Percentiles rank a stretch among this genome's conserved stretches.
Conservation (phyloP, 2,329 filamentous ascomycete species). For the Aspergillus flavus region DNA sequence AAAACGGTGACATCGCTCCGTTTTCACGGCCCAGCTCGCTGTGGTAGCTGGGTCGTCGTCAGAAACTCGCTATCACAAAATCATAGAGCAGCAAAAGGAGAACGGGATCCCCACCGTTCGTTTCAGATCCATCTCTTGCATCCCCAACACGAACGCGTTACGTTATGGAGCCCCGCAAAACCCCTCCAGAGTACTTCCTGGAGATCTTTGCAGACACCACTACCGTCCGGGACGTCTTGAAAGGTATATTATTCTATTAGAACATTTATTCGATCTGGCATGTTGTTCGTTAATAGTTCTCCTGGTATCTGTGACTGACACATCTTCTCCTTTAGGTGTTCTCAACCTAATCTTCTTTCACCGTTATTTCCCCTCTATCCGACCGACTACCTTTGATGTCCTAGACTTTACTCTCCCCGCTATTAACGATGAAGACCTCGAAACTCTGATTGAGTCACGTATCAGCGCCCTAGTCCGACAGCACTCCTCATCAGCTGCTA, state of each 20-base stretch:
- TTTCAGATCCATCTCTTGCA: not conserved
- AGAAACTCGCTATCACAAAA: not conserved
- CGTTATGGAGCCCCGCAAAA: slow-evolving; percentile 60
- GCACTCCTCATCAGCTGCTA: slow-evolving; percentile 62
- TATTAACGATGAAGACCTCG: slow-evolving; percentile 86
- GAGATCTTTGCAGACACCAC: slow-evolving; percentile 90
- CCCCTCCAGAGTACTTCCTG: slow-evolving; percentile 84
- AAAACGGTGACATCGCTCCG: slow-evolving; percentile 10
- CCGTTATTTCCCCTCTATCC: slow-evolving; percentile 87
- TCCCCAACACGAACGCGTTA: slow-evolving; percentile 35
- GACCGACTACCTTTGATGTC: slow-evolving; percentile 81
- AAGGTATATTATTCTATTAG: slow-evolving; percentile 62
- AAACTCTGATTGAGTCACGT: slow-evolving; percentile 89
- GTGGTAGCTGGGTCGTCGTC: slow-evolving; percentile 23
- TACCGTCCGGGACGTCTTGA: slow-evolving; percentile 88
- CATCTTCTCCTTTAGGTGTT: slow-evolving; percentile 62
- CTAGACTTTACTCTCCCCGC: slow-evolving; percentile 88
- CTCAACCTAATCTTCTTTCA: slow-evolving; percentile 99
- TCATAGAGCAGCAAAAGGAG: not conserved
- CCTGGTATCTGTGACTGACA: not conserved
- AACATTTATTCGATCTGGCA: not conserved
- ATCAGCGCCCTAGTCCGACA: slow-evolving; percentile 78
- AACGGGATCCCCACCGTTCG: not conserved
- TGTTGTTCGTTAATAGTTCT: not conserved
- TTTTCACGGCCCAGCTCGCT: slow-evolving; percentile 20